Base-by-base conservation (phyloP, 371 early-diverging fungal species). In the Saksenaea oblongispora region DNA sequence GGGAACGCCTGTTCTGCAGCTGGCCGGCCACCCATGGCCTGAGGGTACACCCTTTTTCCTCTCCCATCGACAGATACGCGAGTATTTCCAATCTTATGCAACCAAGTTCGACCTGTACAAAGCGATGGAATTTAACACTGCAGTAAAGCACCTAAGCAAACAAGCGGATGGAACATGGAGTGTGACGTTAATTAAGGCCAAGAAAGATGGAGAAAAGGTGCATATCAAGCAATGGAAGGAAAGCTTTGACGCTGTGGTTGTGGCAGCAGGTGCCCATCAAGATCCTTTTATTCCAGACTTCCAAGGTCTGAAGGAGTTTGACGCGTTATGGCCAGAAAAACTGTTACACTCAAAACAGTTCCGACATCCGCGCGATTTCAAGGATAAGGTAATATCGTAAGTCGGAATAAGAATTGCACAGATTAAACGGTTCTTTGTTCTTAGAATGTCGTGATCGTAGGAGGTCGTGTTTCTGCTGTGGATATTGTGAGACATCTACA, bases 361-460 rank as follows among this genome's bases (percentile, higher is more conserved):
- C 54, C 62, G 79, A 55, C 63, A 64, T 7, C 75, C 70, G 9
- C 70, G 75, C 51, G 64, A 60, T 22, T 81, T 64, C 41, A 57
- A 54, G 14, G 72, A 70, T 9, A 76, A 78, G 71, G 82, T 76
- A 76, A 56, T 56, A 14, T 14, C n/a, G 24, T 18, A 34, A 2
- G 3, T 26, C 24, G 24, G 15, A 27, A 58, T 39, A 61, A n/a
- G 28, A 15, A 54, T 44, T n/a, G 56, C 18, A 56, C 17, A 8
- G 34, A 57, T 10, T 44, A 37, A 34, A 17, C 27, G 8, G 36
- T 56, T 18, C 17, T 37, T 15, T 34, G 11, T 17, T 22, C 35
- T 10, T 64, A 81, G 82, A 69, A 73, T 34, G 75, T 81, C 0
- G 53, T 81, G 13, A 8, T 81, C 13, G 64, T 81, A 1, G 82